A percentile compares a stretch with the other conserved stretches of the same genome.
Evolutionary conservation across 2,329 filamentous ascomycete species (phyloP).

Genomic region (Fusarium sp.): DNA sequence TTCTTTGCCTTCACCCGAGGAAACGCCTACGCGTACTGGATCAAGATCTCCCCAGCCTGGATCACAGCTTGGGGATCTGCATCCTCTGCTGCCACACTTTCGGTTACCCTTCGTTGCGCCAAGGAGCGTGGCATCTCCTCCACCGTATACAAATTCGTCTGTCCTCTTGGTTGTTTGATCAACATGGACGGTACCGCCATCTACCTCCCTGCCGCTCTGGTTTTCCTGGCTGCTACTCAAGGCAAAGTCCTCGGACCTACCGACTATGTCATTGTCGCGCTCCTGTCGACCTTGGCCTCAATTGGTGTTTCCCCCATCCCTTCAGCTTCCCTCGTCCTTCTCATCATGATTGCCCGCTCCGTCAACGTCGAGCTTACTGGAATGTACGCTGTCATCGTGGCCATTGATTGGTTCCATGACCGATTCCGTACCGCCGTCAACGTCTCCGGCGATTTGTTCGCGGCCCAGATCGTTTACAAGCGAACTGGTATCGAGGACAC

Average conservation of each 20-base stretch:
- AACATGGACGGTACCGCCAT: constrained; percentile 68
- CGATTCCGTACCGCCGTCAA: constrained; percentile 65
- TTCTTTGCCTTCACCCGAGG: constrained; percentile 55
- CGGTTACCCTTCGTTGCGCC: constrained; percentile 59
- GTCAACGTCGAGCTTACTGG: constrained; percentile 59
- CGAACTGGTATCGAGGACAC: constrained; percentile 43
- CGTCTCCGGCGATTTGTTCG: constrained; percentile 62
- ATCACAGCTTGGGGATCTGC: constrained; percentile 66
- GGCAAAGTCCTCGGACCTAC: constrained; percentile 56
- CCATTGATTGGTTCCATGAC: constrained; percentile 68
- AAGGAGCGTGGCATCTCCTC: constrained; percentile 56
- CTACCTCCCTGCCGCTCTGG: constrained; percentile 65
- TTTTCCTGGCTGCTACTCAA: constrained; percentile 64
- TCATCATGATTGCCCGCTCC: constrained; percentile 62
- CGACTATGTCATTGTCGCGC: constrained; percentile 62
- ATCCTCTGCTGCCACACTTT: constrained; percentile 63
- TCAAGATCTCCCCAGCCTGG: constrained; percentile 63
- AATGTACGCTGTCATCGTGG: constrained; percentile 65
- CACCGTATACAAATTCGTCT: constrained; percentile 58
- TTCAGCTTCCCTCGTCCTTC: constrained; percentile 62
- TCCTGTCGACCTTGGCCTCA: constrained; percentile 63
- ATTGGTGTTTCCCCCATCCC: constrained; percentile 67
- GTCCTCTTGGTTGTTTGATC: constrained; percentile 61
- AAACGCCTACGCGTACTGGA: constrained; percentile 62
- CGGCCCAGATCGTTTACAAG: constrained; percentile 44